Percentiles rank a stretch among this genome's conserved stretches.
phyloP scores from a whole-genome alignment of 306 rosid genomes.

The Pyrus pyrifolia region DNA sequence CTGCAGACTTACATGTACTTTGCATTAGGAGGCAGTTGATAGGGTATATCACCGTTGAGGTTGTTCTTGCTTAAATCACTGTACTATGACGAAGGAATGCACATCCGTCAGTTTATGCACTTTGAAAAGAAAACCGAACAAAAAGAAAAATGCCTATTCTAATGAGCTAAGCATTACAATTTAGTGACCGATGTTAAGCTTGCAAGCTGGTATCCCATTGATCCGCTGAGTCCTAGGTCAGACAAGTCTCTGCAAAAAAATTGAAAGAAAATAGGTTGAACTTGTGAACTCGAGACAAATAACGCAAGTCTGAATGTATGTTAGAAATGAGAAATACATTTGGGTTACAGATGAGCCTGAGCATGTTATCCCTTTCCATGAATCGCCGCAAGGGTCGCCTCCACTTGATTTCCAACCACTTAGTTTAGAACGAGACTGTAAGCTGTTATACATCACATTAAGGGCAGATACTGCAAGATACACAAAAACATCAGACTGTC shows the following conservation, averaged over 20 bases:
- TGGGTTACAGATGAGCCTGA: constrained; percentile 75
- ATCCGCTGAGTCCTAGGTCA: constrained; percentile 52
- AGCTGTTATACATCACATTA: constrained; percentile 64
- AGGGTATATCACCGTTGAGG: constrained; percentile 67
- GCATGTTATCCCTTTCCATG: constrained; percentile 80
- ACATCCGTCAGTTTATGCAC: constrained; percentile 27
- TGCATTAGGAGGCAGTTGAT: constrained; percentile 87
- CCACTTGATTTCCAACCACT: constrained; percentile 65
- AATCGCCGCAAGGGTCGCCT: constrained; percentile 88
- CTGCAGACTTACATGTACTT: constrained; percentile 50
- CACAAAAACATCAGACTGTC: not conserved
- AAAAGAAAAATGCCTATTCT: not conserved
- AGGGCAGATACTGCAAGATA: constrained; percentile 65
- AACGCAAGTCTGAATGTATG: not conserved
- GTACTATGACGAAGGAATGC: constrained; percentile 64
- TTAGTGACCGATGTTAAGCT: constrained; percentile 64
- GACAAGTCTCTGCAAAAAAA: constrained; percentile 54
- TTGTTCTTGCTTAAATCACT: constrained; percentile 92
- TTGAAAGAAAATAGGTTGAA: constrained; percentile 6
- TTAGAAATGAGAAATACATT: constrained; percentile 41
- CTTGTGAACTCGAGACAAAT: not conserved
- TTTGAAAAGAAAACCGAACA: not conserved
- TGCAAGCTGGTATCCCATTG: constrained; percentile 73
- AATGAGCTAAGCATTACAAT: constrained; percentile 59
- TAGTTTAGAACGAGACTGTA: constrained; percentile 57